Base-by-base conservation (phyloP, 139 green algal species). In the Zygnema circumcarinatum region DNA sequence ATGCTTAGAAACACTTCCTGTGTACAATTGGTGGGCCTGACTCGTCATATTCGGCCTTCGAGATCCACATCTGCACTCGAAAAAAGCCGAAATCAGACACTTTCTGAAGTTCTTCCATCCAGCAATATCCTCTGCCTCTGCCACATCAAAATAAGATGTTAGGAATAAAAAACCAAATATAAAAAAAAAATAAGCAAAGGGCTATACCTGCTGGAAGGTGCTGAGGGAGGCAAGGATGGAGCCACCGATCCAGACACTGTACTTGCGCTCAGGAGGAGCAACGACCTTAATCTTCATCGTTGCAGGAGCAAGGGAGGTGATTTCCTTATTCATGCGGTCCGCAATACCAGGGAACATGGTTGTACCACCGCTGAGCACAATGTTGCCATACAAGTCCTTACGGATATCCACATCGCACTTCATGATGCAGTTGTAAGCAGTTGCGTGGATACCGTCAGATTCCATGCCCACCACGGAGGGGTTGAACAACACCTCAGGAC, bases 41-140 rank as follows among this genome's bases (percentile, higher is more conserved):
- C 92, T 99, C 97, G 56, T 99, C 97, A 90, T 99, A 99, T 87
- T 99, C 96, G 87, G 25, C 67, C 94, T 98, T 98, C 40, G 93
- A 84, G 87, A 98, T 97, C 95, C 96, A 98, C 96, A 98, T 98
- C 84, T 88, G 83, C 83, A 86, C n/a, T 11, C 67, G 11, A 40
- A 81, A 86, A 36, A 16, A 62, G 47, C 47, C 7, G 16, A 7
- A 62, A 62, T 25, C 47, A 62, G 16, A n/a, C n/a, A n/a, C n/a
- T n/a, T n/a, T n/a, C n/a, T n/a, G n/a, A n/a, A n/a, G n/a, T n/a
- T n/a, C n/a, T n/a, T n/a, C n/a, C n/a, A n/a, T n/a, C n/a, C n/a
- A n/a, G n/a, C n/a, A n/a, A n/a, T n/a, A n/a, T n/a, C n/a, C n/a
- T n/a, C n/a, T n/a, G n/a, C n/a, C n/a, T n/a, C n/a, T n/a, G n/a